Evolutionary conservation across 805 yeast species (phyloP), one percentile per base, ranked within the genome.

Genomic region (Teunomyces kruisii): DNA sequence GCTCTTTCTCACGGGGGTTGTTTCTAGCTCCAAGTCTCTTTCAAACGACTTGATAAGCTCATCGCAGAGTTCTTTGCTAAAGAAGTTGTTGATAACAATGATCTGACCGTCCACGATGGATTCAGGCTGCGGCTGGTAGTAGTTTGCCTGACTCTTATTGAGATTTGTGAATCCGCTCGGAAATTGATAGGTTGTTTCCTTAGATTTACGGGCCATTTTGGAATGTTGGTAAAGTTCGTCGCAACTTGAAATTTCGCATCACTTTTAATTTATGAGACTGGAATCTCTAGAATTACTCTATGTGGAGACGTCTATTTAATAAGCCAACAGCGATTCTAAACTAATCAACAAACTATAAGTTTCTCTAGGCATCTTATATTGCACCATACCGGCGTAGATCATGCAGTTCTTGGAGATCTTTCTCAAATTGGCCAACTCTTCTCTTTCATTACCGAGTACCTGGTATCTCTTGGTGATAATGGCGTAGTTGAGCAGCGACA

Each of bases 311-410:
- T 17, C 31, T 10, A 10, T 15, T 15, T 24, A 33, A 30, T 14
- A 19, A 14, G 19, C 17, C 36, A 70, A 59, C 65, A 62, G 69
- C 13, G 74, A 60, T 59, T 87, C 96, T 46, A 87, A 65, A 49
- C 76, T 79, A 27, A 86, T 81, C 57, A 87, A 69, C 33, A 81
- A 75, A 53, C 87, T 81, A 61, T 86, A 88, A 0, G 88, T 83
- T 55, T 88, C 96, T 46, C 85, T 67, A 7, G 97, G 96, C 95
- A 91, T 88, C 61, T 86, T 84, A 66, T 87, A 90, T 67, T 88
- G 96, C 30, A 91, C 84, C 83, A 92, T 86, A 49, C 97, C 98
- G 6, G 97, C 96, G 63, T 86, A 92, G 3, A 91, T 81, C 90
- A 91, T 89, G 64, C 96, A 86, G 64, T 89, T 89, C 62, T 82